Evolutionary conservation across 192 early-diverging fungal species (phyloP), one percentile per base, ranked within the genome.

Genomic region (Coemansia sp.): DNA sequence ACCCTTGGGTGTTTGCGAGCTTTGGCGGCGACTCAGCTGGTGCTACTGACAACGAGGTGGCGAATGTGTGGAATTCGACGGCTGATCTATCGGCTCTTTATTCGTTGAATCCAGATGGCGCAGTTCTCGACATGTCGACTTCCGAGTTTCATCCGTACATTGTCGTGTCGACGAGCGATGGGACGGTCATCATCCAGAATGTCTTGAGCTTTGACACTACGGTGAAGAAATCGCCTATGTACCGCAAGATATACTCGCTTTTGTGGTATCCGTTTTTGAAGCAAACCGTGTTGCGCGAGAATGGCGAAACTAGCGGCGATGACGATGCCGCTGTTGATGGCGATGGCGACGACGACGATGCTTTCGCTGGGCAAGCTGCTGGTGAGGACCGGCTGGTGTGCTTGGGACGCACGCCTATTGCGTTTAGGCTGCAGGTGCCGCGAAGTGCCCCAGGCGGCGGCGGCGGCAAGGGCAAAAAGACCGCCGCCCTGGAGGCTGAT

Each of bases 71-170:
- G 51, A 54, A 54, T 22, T 54, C 51, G 51, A 25, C 51, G 11
- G 29, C 27, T 3, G 67, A 69, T 22, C 27, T 60, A 4, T 46
- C 47, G 20, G 35, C 67, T 2, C 3, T 56, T 29, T 37, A 36
- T 25, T 35, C 32, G 20, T 12, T 31, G 5, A 47, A 35, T 20
- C 35, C 62, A 10, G 58, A 46, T 2, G 49, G 58, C 14, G 25
- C 64, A 1, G 36, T 66, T 19, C 62, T 51, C 35, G 38, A 40
- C 17, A 38, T 62, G 0, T n/a, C 70, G 11, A 22, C 36, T 0
- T 78, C 76, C 0, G 65, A 64, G 15, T 63, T 78, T 51, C 76
- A 78, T 41, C 17, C 76, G 31, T 78, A 68, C 24, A 27, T 57
- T 19, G 66, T 32, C 1, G 57, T 67, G 10, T 66, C 56, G 0